Percentiles rank a stretch among this genome's conserved stretches.
phyloP scores from a whole-genome alignment of 2,329 filamentous ascomycete species.

The Fusarium anthophilum region DNA sequence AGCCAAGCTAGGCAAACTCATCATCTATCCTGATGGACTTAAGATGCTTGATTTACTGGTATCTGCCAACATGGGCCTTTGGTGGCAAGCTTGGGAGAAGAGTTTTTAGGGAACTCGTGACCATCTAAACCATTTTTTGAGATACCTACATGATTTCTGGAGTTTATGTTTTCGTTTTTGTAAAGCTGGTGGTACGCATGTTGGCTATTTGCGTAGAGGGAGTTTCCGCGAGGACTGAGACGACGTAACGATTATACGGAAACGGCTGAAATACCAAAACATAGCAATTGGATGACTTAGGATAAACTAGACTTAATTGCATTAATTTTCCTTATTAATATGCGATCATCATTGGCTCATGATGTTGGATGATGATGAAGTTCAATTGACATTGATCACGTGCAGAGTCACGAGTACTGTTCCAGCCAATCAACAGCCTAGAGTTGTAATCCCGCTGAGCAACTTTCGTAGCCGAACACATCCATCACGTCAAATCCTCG shows the following conservation, averaged over 20 bases:
- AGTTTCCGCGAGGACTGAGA: conserved; percentile 24
- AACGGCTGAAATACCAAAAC: conserved; percentile 15
- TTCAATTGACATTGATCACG: conserved; percentile 38
- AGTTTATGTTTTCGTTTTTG: conserved; percentile 25
- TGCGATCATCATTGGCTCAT: background rate
- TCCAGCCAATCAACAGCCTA: conserved; percentile 49
- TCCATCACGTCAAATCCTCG: conserved; percentile 44
- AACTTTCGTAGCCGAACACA: conserved; percentile 45
- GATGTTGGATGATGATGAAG: background rate
- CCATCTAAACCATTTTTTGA: background rate
- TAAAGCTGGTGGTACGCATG: conserved; percentile 1
- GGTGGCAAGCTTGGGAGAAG: conserved; percentile 88
- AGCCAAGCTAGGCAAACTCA: conserved; percentile 93
- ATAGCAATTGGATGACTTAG: background rate
- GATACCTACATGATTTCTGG: conserved; percentile 4
- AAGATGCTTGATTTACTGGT: conserved; percentile 97
- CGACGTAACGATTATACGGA: conserved; percentile 31
- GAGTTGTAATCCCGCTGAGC: conserved; percentile 54
- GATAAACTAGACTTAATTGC: background rate
- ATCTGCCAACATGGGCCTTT: conserved; percentile 89
- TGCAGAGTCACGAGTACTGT: conserved; percentile 40
- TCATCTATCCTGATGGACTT: conserved; percentile 86
- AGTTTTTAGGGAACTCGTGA: conserved; percentile 47
- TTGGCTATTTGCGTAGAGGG: conserved; percentile 25
- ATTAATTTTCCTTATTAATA: background rate